Base-by-base conservation (phyloP, 495 filamentous ascomycete species). In the Daldinia decipiens region DNA sequence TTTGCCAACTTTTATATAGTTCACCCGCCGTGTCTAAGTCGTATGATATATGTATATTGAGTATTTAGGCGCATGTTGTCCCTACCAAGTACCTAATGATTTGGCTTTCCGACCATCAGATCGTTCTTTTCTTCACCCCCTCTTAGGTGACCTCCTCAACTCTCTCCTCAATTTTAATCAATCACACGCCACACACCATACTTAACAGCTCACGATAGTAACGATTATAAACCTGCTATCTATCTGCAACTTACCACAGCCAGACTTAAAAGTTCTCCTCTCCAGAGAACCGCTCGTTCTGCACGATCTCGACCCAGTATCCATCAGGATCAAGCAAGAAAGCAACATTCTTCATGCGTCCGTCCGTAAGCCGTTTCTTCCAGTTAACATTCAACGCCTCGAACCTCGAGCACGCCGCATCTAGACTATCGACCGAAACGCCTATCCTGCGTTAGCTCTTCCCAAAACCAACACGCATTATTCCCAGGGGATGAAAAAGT, bases 291-390 rank as follows among this genome's bases (percentile, higher is more conserved):
- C 81, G 79, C 77, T 90, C 87, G 32, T 91, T 90, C 83, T 97
- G 93, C 56, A 97, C 88, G 59, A 97, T 82, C 83, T 98, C 94
- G 62, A 97, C 87, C 92, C 93, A 95, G 77, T 97, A 97, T 27
- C 88, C 88, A 80, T 99, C 95, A 0, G 95, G 95, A 77, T 99
- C 95, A 9, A 97, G 83, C 21, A 98, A 78, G 78, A 98, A 98
- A 0, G 95, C 95, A n/a, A 98, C 89, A 74, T 94, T 92, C 86
- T 92, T 93, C 93, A 97, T 97, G 43, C 91, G 84, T 0, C 94
- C 94, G 65, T 98, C 94, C 15, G 90, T 94, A 62, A 99, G 86
- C 69, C 92, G 85, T 89, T 98, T 98, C 87, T 97, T 96, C 91
- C 93, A 99, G 79, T 88, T 89, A 29, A 95, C 90, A 8, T 91